Evolutionary conservation across 2,329 filamentous ascomycete species (phyloP), one percentile per base, ranked within the genome.

Genomic region (Clarireedia homoeocarpa): DNA sequence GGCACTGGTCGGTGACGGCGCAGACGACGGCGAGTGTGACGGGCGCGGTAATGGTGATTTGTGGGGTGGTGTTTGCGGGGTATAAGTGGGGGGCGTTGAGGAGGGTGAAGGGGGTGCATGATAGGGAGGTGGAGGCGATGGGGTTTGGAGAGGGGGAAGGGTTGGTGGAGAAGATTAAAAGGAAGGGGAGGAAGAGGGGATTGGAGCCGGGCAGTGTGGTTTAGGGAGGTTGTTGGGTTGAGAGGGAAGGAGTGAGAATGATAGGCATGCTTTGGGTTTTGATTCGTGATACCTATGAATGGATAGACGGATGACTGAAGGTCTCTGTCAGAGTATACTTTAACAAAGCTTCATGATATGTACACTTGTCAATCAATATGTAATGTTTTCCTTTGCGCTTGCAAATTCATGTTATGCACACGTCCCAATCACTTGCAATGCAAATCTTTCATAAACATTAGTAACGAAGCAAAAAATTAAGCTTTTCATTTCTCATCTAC

Each of bases 51-150:
- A 60, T 64, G 56, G 58, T 57, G 10, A 51, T 64, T 44, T 63
- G 58, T 6, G 65, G 63, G 1, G 50, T 48, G 0, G 40, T 66
- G 38, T 68, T 66, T 59, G 60, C 30, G 24, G 40, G 67, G 30
- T 67, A 66, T 60, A 64, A 67, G 57, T 65, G 65, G 55, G 60
- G 54, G 55, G 46, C 64, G 36, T 50, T 68, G 51, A 56, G 53
- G 44, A 48, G 27, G 24, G 46, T 36, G 24, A 36, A 34, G 46
- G 26, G 46, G 27, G 20, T 6, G 24, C 24, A 48, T 48, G 46
- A 48, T n/a, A 34, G 15, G 46, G 27, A 34, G n/a, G 46, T 48
- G 46, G 42, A 24, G 23, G 12, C 17, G 42, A 20, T 46, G 23
- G 17, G 42, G 42, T 7, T 30, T 7, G 20, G n/a, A 47, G 48